Base-by-base conservation (phyloP, 225 moss, liverwort and hornwort genomes). In the Physcomitrellopsis africana region DNA sequence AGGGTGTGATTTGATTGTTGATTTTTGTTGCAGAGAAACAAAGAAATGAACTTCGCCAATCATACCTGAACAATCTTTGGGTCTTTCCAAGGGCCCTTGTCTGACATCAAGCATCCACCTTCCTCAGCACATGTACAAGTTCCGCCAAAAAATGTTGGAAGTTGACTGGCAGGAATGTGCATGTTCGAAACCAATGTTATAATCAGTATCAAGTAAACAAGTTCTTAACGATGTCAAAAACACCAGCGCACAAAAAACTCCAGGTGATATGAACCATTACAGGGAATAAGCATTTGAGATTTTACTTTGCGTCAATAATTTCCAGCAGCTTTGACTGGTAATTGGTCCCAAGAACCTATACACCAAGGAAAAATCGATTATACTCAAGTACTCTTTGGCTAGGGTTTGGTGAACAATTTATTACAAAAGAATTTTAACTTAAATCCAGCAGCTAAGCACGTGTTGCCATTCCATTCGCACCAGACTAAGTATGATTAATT, bases 71-170 rank as follows among this genome's bases (percentile, higher is more conserved):
- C 67, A 69, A 94, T 91, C 12, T 67, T 74, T 27, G 88, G 82
- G 63, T 99, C 92, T 65, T 95, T 95, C 99, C 99, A 99, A 44
- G 95, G 95, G 22, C 99, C 99, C 57, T 79, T 93, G 81, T 95
- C 91, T 43, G 99, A 99, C 69, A 79, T 79, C 66, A 99, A 72
- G 72, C 99, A 99, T 65, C 93, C 99, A 18, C 99, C 93, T 49
- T 85, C 90, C 62, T 92, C 86, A 52, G 86, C 61, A 60, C 99
- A 99, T 3, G 83, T 89, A 73, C 99, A 99, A 59, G 81, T 77
- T 72, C 99, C 99, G 64, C 99, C 99, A 58, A 99, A 60, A 80
- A 99, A 93, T 27, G 76, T 86, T 72, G 95, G 99, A 54, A 95
- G 90, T 84, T 99, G 81, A 86, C 95, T 99, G 95, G 70, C 59